These are phyloP conservation scores for Solanum medicagineum DNA, from an alignment of 257 asterid species.

Conservation along the genomic window DNA sequence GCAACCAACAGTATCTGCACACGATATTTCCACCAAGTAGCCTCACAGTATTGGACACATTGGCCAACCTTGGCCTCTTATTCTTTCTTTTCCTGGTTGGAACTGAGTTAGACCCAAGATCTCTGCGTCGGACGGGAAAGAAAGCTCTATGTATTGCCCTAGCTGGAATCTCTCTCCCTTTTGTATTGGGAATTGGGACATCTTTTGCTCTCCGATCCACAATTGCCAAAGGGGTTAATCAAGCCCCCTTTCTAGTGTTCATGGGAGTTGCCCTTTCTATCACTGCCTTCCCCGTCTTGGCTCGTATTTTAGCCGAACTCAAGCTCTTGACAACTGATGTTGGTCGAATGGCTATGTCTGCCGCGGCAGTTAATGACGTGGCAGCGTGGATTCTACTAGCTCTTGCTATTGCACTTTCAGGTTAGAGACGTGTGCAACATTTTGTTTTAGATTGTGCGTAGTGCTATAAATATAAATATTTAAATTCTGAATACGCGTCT, in stretches of 20 bases:
- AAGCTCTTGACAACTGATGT: neutral
- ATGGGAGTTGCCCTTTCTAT: constrained; percentile 15
- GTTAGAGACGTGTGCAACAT: neutral
- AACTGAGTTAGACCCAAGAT: constrained; percentile 12
- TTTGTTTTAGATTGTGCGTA: neutral
- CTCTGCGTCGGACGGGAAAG: constrained; percentile 1
- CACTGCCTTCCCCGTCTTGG: neutral
- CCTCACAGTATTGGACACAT: constrained; percentile 20
- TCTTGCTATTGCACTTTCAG: constrained; percentile 8
- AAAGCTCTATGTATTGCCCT: constrained; percentile 16
- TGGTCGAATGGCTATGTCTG: constrained; percentile 15
- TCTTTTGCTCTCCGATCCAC: constrained; percentile 9
- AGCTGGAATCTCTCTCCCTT: constrained; percentile 20
- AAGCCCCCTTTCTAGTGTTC: constrained; percentile 18
- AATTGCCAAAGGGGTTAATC: constrained; percentile 4
- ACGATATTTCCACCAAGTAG: constrained; percentile 12
- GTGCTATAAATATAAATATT: neutral
- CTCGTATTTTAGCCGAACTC: neutral
- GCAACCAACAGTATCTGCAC: constrained; percentile 1
- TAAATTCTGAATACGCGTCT: neutral
- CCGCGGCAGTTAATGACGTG: constrained; percentile 19
- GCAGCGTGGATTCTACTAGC: constrained; percentile 15
- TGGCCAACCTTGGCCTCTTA: constrained; percentile 22
- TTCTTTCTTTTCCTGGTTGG: constrained; percentile 25
- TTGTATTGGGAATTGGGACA: constrained; percentile 15